Percentiles rank a stretch among this genome's conserved stretches.
These are phyloP conservation scores for Rhodotorula sp. DNA, from an alignment of 1,284 basidiomycete genomes.

Conservation along the genomic window DNA sequence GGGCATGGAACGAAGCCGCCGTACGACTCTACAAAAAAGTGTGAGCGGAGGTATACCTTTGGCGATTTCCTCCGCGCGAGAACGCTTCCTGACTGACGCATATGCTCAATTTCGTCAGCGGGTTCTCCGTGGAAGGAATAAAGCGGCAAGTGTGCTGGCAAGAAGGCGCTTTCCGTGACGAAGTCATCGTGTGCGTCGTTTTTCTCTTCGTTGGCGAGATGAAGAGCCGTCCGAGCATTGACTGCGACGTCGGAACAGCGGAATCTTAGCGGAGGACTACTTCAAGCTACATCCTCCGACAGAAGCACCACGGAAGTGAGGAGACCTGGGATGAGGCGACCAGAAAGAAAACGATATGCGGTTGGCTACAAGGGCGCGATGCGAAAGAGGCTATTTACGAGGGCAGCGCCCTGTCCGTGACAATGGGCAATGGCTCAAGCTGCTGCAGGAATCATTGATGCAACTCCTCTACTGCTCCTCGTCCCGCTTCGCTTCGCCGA, in stretches of 20 bases:
- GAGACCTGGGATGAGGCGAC: not conserved
- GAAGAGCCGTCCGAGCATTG: too few relatives aligned
- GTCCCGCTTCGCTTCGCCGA: slow-evolving; percentile 34
- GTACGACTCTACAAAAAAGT: slow-evolving; percentile 10
- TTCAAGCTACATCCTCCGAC: not conserved
- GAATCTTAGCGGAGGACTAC: not conserved
- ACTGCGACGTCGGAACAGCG: not conserved
- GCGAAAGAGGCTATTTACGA: not conserved
- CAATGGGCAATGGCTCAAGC: too few relatives aligned
- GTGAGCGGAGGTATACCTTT: too few relatives aligned
- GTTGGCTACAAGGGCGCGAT: not conserved
- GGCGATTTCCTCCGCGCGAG: not conserved
- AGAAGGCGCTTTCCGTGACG: slow-evolving; percentile 16
- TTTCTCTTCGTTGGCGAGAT: too few relatives aligned
- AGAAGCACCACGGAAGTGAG: not conserved
- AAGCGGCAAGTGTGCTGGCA: slow-evolving; percentile 4
- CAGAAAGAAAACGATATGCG: not conserved
- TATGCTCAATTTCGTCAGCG: not conserved
- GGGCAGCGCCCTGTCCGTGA: too few relatives aligned
- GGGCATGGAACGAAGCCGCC: slow-evolving; percentile 18
- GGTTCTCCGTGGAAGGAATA: slow-evolving; percentile 14
- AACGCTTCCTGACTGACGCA: too few relatives aligned
- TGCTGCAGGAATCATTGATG: not conserved
- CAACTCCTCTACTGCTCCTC: slow-evolving; percentile 5
- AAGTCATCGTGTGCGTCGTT: slow-evolving; percentile 5